Evolutionary conservation across 2,329 filamentous ascomycete genomes (phyloP), one percentile per base, ranked within the genome.

Genomic region (Sclerotinia minor): DNA sequence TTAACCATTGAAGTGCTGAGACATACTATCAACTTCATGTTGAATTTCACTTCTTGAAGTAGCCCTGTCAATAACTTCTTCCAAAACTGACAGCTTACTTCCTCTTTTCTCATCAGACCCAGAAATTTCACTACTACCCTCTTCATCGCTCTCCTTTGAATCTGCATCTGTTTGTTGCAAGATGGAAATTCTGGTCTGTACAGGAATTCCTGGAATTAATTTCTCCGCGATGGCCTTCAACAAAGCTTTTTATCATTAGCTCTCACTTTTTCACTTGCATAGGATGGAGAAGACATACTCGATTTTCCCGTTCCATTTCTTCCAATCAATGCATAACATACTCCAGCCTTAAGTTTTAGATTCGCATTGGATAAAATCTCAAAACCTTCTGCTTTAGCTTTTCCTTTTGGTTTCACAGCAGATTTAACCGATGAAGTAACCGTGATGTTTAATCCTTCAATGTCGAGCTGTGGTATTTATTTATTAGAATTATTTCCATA

Each of bases 231-330:
- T 88, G 1, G 92, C 91, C 74, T 86, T 86, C 21, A 95, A 80
- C 8, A 94, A 79, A 0, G 91, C 88, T 90, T 55, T 19, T 17
- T 17, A 29, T 38, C 35, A 32, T 4, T 19, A 50, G 65, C 26
- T 52, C 49, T 69, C 45, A 54, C n/a, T 13, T 65, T 65, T 38
- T 71, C n/a, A 41, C 8, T 38, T 26, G 45, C 8, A 21, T 19
- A 9, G 53, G 17, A 38, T 21, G 21, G 21, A 54, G 9, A 24
- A 6, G 38, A 75, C 83, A 77, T 78, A 89, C 88, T 94, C 5
- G 91, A 94, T 76, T 96, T 96, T 7, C 92, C 92, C 2, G 88
- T 90, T 0, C 92, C 92, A 78, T 96, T 96, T 8, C 91, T 84
- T 0, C 92, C 92, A 26, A 94, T 82, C 1, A 96, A 81, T 0